These are phyloP conservation scores for Solanum aculeatissimum DNA, from an alignment of 305 asterid species.

Conservation along the genomic window DNA sequence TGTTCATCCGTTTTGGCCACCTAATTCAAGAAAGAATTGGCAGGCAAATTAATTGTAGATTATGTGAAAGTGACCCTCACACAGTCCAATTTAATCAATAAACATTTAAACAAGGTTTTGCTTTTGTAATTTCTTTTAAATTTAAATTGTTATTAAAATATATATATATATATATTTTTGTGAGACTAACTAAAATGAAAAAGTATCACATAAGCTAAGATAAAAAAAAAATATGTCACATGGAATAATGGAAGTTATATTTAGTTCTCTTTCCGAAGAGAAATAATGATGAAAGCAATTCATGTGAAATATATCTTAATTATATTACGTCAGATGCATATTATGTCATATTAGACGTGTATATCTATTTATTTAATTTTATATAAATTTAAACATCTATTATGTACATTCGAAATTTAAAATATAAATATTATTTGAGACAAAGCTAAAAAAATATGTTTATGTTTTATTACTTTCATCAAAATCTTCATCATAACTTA, in stretches of 20 bases:
- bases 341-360: no score
- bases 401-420: no score
- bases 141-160: neutral
- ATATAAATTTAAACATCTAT: no score
- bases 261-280: neutral
- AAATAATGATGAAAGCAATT: neutral
- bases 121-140: neutral
- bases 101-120: neutral
- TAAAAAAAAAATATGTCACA: neutral
- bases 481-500: neutral
- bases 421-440: no score
- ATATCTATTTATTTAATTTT: no score
- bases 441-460: no score
- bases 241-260: neutral
- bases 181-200: neutral
- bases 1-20: neutral
- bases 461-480: no score
- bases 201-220: neutral
- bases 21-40: neutral
- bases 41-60: neutral
- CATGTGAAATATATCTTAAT: rapidly evolving
- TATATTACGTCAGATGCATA: no score
- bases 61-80: neutral
- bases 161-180: no score
- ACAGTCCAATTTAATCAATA: neutral